Conservation (phyloP, 2,329 filamentous ascomycete species). For the Metarhizium humberi region DNA sequence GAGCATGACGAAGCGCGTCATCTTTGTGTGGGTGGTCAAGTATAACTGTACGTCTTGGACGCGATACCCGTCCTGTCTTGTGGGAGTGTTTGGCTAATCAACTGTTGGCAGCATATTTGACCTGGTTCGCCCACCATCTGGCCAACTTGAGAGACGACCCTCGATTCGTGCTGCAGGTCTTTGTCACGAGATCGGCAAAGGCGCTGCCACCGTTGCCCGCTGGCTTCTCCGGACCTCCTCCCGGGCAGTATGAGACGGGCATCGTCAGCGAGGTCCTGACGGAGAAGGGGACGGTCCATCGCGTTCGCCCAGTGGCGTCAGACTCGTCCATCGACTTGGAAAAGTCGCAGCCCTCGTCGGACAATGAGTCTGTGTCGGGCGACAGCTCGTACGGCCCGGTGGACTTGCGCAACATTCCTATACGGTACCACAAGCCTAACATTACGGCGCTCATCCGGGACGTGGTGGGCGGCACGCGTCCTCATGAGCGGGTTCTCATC, state of each 20-base stretch:
- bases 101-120: slow-evolving; percentile 19
- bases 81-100: neutral
- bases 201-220: neutral
- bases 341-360: slow-evolving; percentile 8
- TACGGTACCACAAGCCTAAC: slow-evolving; percentile 27
- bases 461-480: slow-evolving; percentile 17
- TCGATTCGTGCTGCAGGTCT: slow-evolving; percentile 22
- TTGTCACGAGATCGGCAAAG: slow-evolving; percentile 21
- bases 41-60: slow-evolving; percentile 20
- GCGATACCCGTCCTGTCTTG: no score
- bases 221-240: neutral
- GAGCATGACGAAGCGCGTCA: slow-evolving; percentile 17
- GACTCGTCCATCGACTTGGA: slow-evolving; percentile 7
- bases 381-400: neutral
- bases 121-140: slow-evolving; percentile 29
- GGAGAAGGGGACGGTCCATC: neutral
- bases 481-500: slow-evolving; percentile 27
- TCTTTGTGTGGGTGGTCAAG: slow-evolving; percentile 32
- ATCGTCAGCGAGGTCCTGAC: neutral
- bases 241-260: neutral
- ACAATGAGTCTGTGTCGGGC: slow-evolving; percentile 10
- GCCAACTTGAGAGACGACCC: slow-evolving; percentile 18
- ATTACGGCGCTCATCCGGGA: slow-evolving; percentile 24
- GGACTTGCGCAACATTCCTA: slow-evolving; percentile 11
- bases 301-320: neutral